phyloP scores from a whole-genome alignment of 2,329 filamentous ascomycete genomes.

The Aspergillus nomiae region DNA sequence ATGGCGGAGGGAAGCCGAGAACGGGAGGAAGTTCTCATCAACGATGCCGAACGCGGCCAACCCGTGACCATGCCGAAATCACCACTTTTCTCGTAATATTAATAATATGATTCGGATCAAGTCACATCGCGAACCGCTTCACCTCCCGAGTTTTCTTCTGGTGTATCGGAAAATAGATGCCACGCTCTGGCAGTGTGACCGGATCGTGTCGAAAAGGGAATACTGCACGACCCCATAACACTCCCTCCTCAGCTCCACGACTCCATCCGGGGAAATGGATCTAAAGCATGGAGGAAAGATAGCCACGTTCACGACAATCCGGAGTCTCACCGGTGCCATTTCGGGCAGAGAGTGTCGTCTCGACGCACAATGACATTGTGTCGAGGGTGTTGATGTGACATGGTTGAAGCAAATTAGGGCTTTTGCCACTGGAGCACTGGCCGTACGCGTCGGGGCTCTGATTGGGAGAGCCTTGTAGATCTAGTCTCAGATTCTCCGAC shows the following conservation, averaged over 20 bases:
- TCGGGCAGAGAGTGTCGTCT: not conserved
- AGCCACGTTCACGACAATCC: not conserved
- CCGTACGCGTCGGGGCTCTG: not conserved
- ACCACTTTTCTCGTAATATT: not conserved
- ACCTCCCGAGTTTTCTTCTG: not conserved
- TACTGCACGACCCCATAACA: slow-evolving; percentile 1
- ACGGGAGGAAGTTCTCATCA: not conserved
- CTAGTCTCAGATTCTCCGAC: not conserved
- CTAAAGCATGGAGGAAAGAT: not conserved
- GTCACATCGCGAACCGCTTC: not conserved
- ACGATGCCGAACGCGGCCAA: slow-evolving; percentile 1
- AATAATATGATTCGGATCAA: not conserved
- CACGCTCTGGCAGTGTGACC: not conserved
- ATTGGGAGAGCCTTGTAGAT: not conserved
- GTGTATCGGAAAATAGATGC: not conserved
- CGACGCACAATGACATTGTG: slow-evolving; percentile 6
- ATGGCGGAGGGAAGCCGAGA: not conserved
- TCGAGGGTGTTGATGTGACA: slow-evolving; percentile 3
- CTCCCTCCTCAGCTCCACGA: not conserved
- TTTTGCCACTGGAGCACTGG: not conserved
- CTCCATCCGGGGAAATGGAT: not conserved
- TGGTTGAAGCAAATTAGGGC: not conserved
- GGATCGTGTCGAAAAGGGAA: not conserved
- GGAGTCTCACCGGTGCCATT: slow-evolving; percentile 6
- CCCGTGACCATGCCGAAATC: not conserved